phyloP scores from a whole-genome alignment of 345 rosid species.

The Populus ilicifolia region DNA sequence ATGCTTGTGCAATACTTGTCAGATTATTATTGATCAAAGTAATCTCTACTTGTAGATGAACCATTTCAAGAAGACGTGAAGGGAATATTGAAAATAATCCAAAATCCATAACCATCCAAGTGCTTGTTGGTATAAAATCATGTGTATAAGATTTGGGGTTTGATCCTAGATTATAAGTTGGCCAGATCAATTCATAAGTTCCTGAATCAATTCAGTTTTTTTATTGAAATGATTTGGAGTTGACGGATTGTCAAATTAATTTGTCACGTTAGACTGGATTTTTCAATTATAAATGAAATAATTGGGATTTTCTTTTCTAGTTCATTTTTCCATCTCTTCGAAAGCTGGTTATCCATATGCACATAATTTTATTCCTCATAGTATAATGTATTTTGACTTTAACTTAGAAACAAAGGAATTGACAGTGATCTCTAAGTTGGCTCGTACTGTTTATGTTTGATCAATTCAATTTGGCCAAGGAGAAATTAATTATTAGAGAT shows the following conservation, averaged over 20 bases:
- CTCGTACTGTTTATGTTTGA: neutral
- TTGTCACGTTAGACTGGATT: no score
- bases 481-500: neutral
- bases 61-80: neutral
- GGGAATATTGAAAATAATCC: neutral
- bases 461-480: neutral
- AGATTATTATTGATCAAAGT: neutral
- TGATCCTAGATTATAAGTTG: no score
- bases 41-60: neutral
- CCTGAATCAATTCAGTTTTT: no score
- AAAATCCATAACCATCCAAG: no score
- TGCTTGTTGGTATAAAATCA: no score
- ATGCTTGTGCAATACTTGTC: neutral
- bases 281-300: no score
- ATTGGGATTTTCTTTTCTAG: no score
- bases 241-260: no score
- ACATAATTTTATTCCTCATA: no score
- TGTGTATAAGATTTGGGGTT: no score
- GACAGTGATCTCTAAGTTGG: neutral
- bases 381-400: neutral
- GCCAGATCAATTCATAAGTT: no score
- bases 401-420: neutral
- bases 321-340: neutral
- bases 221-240: no score
- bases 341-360: neutral